Base-by-base conservation (phyloP, 306 rosid species). In the Acmispon strigosus region DNA sequence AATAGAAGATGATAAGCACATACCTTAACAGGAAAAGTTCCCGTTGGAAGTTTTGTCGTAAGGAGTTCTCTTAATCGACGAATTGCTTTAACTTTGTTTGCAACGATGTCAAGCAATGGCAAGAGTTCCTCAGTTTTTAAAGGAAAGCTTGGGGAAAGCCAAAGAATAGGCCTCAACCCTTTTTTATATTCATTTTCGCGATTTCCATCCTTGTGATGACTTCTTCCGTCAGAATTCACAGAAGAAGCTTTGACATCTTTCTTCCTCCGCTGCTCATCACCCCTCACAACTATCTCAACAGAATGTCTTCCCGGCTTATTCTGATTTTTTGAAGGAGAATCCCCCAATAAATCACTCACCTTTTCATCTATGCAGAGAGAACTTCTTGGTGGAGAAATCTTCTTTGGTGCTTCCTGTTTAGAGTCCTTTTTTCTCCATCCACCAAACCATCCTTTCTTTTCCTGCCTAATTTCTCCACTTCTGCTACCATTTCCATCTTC, bases 1-100 rank as follows among this genome's bases (percentile, higher is more conserved):
- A 58, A 66, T 34, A 24, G 48, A 62, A 37, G 72, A 52, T 57
- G 69, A 69, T 41, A 77, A 27, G 71, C 63, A 70, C 89, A 71
- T 36, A 95, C 99, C 99, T 95, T 95, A 65, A 95, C 96, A 8
- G 99, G 99, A 85, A 95, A 95, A 69, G 97, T 89, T 81, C 97
- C 99, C 83, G 69, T 29, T 68, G 99, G 99, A 82, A 95, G 97
- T 78, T 95, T 95, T 8, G 99, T 95, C 37, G 97, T 95, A 39
- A 95, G 97, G 54, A 95, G 90, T 69, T 95, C 99, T 83, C 99
- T 95, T 77, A 95, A 85, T 6, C 99, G 96, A 2, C 97, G 99
- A 53, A 91, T 88, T 62, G 99, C 99, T 90, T 95, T 95, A 47
- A 95, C 99, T 82, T 95, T 95, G 79, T 87, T 89, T 0, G 99